Evolutionary conservation across 1,284 basidiomycete genomes (phyloP).

Genomic region (Ganoderma boninense): DNA sequence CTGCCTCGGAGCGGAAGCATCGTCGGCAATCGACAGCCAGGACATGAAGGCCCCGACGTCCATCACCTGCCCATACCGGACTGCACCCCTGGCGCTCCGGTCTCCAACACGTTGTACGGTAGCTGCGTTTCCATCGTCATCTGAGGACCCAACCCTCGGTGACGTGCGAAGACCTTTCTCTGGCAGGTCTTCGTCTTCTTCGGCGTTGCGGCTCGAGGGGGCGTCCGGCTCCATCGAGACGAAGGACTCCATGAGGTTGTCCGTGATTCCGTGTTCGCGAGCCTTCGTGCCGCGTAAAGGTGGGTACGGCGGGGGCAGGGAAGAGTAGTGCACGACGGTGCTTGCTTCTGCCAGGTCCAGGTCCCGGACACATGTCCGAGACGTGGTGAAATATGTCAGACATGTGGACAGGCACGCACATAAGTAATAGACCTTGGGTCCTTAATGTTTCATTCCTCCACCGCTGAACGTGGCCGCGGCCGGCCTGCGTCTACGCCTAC

Average conservation of each 20-base stretch:
- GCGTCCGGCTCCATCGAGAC: constrained; percentile 56
- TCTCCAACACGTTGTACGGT: constrained; percentile 16
- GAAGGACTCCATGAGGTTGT: constrained; percentile 71
- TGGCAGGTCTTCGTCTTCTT: constrained; percentile 17
- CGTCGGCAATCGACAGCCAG: constrained; percentile 35
- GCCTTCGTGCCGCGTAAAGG: constrained; percentile 59
- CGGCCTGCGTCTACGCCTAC: no score
- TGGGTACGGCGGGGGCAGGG: constrained; percentile 61
- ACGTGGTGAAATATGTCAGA: not conserved
- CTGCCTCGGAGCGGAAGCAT: constrained; percentile 8
- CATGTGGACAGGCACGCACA: not conserved
- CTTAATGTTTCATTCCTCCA: not conserved
- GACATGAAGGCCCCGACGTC: constrained; percentile 44
- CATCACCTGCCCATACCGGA: constrained; percentile 50
- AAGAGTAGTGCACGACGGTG: constrained; percentile 31
- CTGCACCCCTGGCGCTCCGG: constrained; percentile 16
- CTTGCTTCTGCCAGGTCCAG: constrained; percentile 8
- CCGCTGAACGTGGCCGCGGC: not conserved
- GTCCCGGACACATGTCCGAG: not conserved
- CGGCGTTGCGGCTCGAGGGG: constrained; percentile 5
- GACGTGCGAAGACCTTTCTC: not conserved
- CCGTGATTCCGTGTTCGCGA: constrained; percentile 47
- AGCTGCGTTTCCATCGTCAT: constrained; percentile 10
- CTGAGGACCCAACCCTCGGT: constrained; percentile 10
- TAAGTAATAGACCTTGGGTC: not conserved